Base-by-base conservation (phyloP, 805 yeast species). In the Vanderwaltozyma verrucispora region DNA sequence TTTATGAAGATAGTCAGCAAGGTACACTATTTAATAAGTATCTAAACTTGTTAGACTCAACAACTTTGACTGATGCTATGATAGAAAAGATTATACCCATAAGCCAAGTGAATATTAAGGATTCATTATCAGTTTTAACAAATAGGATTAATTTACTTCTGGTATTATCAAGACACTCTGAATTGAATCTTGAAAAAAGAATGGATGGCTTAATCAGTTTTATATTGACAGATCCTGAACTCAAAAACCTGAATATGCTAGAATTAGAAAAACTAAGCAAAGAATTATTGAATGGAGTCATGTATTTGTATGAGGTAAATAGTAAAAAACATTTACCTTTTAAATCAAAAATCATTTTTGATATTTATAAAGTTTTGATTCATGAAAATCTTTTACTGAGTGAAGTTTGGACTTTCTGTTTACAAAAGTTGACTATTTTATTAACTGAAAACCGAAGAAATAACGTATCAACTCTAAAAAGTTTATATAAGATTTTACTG, bases 11-110 rank as follows among this genome's bases (percentile, higher is more conserved):
- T 8, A 16, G 36, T 13, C 17, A 30, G 4, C 16, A 29, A 3
- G 30, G 20, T 21, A 45, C 53, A 5, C 21, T 51, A 1, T 57
- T 59, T 31, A 54, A 54, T 26, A 44, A 31, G 10, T 59, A 49
- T 34, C 40, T 59, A 27, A 33, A 16, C 5, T 32, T 57, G 4
- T 20, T 59, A 12, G 27, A 39, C 6, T 23, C 39, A 2, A 28
- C 36, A 11, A 30, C 28, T 2, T 16, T 55, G 6, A 41, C 49
- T 3, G 32, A 34, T 19, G 39, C 50, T 12, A 33, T 45, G 14
- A 31, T 50, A 11, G 61, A 59, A 40, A 47, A 40, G 34, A 44
- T 57, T 5, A 53, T 50, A 13, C 62, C 63, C 2, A 43, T 56
- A 24, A 47, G 60, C 15, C 53, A 52, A 28, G 38, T 57, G 4